phyloP scores from a whole-genome alignment of 2,329 filamentous ascomycete genomes.

The Pseudocercospora cruenta region DNA sequence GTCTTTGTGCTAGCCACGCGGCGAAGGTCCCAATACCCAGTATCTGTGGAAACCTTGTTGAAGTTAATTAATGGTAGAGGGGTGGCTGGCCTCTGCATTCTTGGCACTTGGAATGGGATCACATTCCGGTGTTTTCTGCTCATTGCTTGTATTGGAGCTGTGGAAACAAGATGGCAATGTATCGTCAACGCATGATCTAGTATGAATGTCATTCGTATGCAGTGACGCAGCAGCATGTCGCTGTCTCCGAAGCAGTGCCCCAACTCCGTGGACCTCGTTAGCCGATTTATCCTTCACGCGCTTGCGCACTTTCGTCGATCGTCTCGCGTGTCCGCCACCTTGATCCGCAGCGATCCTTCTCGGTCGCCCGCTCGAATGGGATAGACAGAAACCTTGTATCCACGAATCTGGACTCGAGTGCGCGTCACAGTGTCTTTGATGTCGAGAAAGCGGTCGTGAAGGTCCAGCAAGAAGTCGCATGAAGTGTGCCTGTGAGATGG shows the following conservation, averaged over 20 bases:
- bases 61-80: not conserved
- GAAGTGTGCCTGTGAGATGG: no score
- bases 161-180: not conserved
- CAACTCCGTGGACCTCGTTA: not conserved
- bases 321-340: not conserved
- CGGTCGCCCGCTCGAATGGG: not conserved
- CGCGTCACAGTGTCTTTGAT: not conserved
- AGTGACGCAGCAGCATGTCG: not conserved
- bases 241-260: not conserved
- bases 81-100: not conserved
- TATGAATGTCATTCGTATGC: not conserved
- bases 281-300: not conserved
- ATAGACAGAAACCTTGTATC: not conserved
- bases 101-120: not conserved
- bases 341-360: not conserved
- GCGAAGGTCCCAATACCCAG: not conserved
- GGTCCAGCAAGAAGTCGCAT: no score
- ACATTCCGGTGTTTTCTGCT: no score
- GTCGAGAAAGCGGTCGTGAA: no score
- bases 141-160: no score
- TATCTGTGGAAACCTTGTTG: not conserved
- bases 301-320: constrained; percentile 1
- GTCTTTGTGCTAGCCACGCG: not conserved
- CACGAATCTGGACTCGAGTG: not conserved
- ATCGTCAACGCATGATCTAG: not conserved